These are phyloP conservation scores for Polyrhizophydium stewartii DNA, from an alignment of 371 early-diverging fungal species.

Conservation along the genomic window DNA sequence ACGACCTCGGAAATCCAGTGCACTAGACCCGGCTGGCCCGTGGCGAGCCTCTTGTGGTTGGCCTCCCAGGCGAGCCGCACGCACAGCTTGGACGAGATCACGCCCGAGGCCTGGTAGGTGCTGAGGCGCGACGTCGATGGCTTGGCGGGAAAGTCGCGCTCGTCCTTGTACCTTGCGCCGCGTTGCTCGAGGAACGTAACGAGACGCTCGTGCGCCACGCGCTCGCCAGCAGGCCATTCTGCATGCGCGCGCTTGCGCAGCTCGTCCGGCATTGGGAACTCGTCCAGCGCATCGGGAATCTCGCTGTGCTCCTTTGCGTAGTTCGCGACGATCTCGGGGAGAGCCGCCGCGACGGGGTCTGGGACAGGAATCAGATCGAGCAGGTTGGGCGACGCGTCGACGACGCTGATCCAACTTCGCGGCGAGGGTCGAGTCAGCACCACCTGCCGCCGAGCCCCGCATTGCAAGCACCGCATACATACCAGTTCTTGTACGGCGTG, in stretches of 20 bases:
- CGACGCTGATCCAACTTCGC: neutral
- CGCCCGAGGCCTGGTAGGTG: conserved; percentile 36
- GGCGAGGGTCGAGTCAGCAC: no score
- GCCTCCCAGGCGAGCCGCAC: conserved; percentile 26
- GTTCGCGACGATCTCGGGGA: neutral
- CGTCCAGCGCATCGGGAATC: no score
- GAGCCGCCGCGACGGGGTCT: no score
- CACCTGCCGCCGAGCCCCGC: conserved; percentile 8
- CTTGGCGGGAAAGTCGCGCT: conserved; percentile 24
- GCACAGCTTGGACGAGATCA: conserved; percentile 40
- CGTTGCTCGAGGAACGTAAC: conserved; percentile 8
- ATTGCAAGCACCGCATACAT: neutral
- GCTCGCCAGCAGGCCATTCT: conserved; percentile 26
- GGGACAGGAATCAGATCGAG: conserved; percentile 1
- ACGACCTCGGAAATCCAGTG: conserved; percentile 38
- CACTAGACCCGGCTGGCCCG: conserved; percentile 42
- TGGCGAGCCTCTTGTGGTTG: conserved; percentile 34
- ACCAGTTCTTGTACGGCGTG: conserved; percentile 40
- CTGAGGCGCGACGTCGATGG: conserved; percentile 18
- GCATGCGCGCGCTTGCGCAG: no score
- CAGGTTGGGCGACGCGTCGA: neutral
- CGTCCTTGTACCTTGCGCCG: conserved; percentile 17
- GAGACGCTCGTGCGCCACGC: conserved; percentile 14
- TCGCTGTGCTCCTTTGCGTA: neutral
- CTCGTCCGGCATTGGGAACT: no score